These are phyloP conservation scores for Cunninghamia lanceolata DNA, from an alignment of 75 land plant species.

Conservation along the genomic window DNA sequence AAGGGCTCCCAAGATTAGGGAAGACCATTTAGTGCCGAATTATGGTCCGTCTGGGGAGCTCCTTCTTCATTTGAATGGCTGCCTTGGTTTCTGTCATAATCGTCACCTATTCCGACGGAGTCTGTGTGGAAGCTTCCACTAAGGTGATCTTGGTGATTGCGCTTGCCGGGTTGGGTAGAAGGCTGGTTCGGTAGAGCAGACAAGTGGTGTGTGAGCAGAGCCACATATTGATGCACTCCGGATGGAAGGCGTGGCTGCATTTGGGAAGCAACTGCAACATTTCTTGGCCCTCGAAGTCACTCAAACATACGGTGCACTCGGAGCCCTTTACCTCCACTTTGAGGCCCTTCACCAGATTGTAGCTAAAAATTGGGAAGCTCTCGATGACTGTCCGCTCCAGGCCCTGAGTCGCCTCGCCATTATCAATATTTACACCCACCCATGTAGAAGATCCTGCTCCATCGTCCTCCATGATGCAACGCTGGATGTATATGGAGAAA, in stretches of 20 bases:
- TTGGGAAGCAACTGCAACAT: constrained; percentile 24
- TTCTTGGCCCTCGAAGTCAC: constrained; percentile 29
- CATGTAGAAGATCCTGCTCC: neutral
- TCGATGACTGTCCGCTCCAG: constrained; percentile 6
- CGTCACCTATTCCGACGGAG: neutral
- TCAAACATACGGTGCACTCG: constrained; percentile 38
- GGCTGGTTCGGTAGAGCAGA: constrained; percentile 26
- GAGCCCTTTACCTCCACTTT: neutral
- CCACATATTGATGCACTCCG: constrained; percentile 35
- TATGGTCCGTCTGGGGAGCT: neutral
- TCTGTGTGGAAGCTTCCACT: no score
- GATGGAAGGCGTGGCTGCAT: constrained; percentile 37
- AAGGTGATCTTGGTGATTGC: neutral
- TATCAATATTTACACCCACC: neutral
- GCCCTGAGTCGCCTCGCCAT: neutral
- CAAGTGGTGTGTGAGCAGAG: constrained; percentile 31
- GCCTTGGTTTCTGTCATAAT: neutral
- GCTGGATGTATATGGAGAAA: no score
- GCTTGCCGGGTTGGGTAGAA: neutral
- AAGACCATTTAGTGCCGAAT: no score
- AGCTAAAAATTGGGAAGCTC: constrained; percentile 8
- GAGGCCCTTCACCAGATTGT: neutral
- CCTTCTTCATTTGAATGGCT: neutral
- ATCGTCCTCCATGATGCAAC: no score
- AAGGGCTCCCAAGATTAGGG: no score